Conservation (phyloP, 164 flowering plant genomes). For the Magnolia kwangsiensis region DNA sequence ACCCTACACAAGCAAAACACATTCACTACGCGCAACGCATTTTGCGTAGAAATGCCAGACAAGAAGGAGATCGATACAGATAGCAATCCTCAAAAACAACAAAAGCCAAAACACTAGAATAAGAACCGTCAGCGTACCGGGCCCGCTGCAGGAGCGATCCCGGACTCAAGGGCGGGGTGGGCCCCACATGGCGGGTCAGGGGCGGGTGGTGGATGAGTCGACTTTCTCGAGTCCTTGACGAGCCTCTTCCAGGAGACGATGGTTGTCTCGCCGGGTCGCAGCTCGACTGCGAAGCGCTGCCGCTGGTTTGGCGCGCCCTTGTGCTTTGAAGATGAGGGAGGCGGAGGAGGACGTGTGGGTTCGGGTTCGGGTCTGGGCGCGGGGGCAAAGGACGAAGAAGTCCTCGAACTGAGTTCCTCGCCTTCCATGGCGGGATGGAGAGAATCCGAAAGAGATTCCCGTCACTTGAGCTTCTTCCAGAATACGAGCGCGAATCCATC, state of each 20-base stretch:
- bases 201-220: slow-evolving; percentile 20
- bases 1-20: slow-evolving; percentile 23
- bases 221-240: slow-evolving; percentile 54
- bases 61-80: not conserved
- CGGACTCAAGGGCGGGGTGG: slow-evolving; percentile 47
- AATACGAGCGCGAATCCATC: not conserved
- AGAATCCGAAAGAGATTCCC: not conserved
- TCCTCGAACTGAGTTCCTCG: not conserved
- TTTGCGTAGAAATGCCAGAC: not conserved
- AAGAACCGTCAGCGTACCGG: not conserved
- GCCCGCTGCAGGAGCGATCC: slow-evolving; percentile 35
- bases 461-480: not conserved
- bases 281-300: slow-evolving; percentile 64
- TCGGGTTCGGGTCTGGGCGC: slow-evolving; percentile 18
- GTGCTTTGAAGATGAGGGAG: not conserved
- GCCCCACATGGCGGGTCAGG: slow-evolving; percentile 37
- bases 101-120: not conserved
- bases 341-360: slow-evolving; percentile 7
- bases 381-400: slow-evolving; percentile 22
- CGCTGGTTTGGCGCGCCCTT: slow-evolving; percentile 35
- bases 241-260: slow-evolving; percentile 96
- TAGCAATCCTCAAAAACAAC: not conserved
- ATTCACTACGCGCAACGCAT: not conserved
- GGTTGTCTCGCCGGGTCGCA: slow-evolving; percentile 82
- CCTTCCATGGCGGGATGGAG: not conserved